A percentile compares a stretch with the other conserved stretches of the same genome.
phyloP scores from a whole-genome alignment of 176 grass and related monocot genomes.

The Pontederia crassipes region DNA sequence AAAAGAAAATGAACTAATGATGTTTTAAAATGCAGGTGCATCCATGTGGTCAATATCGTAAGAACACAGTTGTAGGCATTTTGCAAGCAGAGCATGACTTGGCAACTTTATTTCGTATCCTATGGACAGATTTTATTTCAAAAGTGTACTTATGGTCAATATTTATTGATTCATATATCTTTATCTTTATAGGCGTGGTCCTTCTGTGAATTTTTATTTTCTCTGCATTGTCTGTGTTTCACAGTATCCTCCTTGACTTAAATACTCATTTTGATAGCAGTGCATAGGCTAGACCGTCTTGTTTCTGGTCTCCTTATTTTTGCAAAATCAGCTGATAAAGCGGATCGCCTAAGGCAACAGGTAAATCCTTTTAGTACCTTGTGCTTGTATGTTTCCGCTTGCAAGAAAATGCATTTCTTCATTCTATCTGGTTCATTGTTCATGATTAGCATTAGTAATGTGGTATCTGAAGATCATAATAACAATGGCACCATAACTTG shows the following conservation, averaged over 20 bases:
- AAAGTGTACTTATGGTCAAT: neutral
- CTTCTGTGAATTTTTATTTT: slow-evolving; percentile 15
- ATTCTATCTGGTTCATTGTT: too few relatives aligned
- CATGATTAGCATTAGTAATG: too few relatives aligned
- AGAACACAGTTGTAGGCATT: slow-evolving; percentile 92
- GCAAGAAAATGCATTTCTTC: neutral
- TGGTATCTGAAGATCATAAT: too few relatives aligned
- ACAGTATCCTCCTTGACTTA: slow-evolving; percentile 48
- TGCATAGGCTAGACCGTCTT: slow-evolving; percentile 86
- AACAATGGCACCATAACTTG: too few relatives aligned
- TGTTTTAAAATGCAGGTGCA: slow-evolving; percentile 50
- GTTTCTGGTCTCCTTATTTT: slow-evolving; percentile 99
- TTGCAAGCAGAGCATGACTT: slow-evolving; percentile 77
- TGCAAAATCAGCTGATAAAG: slow-evolving; percentile 71
- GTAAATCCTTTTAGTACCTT: slow-evolving; percentile 24
- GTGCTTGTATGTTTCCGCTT: neutral
- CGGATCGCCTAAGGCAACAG: slow-evolving; percentile 85
- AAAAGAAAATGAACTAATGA: neutral
- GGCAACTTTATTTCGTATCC: slow-evolving; percentile 84
- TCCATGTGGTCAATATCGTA: slow-evolving; percentile 92
- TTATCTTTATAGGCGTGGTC: slow-evolving; percentile 7
- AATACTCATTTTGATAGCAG: slow-evolving; percentile 56
- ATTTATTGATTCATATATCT: slow-evolving; percentile 10
- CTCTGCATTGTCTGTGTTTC: neutral
- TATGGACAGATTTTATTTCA: slow-evolving; percentile 6